These are phyloP conservation scores for Mycena venus DNA, from an alignment of 768 basidiomycete species.

Conservation along the genomic window DNA sequence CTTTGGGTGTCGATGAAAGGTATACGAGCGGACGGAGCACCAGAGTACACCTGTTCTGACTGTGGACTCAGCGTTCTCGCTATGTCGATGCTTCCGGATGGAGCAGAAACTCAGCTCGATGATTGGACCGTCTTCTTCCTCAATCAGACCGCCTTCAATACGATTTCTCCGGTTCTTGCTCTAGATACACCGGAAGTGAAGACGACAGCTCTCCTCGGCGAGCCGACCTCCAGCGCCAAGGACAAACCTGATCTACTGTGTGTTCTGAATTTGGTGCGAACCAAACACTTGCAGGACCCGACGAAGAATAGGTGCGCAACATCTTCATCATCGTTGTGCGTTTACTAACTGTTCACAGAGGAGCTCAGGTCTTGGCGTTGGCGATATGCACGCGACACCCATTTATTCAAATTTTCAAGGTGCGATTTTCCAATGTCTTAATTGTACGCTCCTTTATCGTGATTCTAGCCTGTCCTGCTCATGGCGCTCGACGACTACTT, in stretches of 20 bases:
- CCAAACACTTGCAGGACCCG: constrained; percentile 84
- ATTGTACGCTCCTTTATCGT: not conserved
- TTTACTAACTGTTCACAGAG: constrained; percentile 55
- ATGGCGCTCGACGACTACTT: constrained; percentile 98
- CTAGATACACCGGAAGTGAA: constrained; percentile 64
- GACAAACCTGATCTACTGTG: constrained; percentile 68
- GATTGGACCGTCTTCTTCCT: constrained; percentile 99
- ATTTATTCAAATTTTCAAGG: constrained; percentile 87
- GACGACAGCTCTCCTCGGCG: constrained; percentile 30
- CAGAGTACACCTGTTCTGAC: constrained; percentile 23
- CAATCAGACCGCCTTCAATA: constrained; percentile 93
- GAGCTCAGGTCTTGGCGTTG: constrained; percentile 85
- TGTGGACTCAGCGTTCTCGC: constrained; percentile 79
- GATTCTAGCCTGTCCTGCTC: constrained; percentile 86
- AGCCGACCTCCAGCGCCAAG: constrained; percentile 41
- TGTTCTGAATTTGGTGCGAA: constrained; percentile 83
- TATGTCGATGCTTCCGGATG: constrained; percentile 98
- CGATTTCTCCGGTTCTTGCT: constrained; percentile 85
- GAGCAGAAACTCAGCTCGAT: constrained; percentile 93
- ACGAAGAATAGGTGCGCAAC: constrained; percentile 68
- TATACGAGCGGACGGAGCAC: constrained; percentile 60
- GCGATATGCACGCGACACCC: constrained; percentile 86
- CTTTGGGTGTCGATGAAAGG: constrained; percentile 96
- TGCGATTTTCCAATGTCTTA: constrained; percentile 33
- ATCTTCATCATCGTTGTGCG: not conserved